Percentiles rank a stretch among this genome's conserved stretches.
These are phyloP conservation scores for Cymbopogon flexuosus DNA, from an alignment of 202 grass and related monocot species.

Conservation along the genomic window DNA sequence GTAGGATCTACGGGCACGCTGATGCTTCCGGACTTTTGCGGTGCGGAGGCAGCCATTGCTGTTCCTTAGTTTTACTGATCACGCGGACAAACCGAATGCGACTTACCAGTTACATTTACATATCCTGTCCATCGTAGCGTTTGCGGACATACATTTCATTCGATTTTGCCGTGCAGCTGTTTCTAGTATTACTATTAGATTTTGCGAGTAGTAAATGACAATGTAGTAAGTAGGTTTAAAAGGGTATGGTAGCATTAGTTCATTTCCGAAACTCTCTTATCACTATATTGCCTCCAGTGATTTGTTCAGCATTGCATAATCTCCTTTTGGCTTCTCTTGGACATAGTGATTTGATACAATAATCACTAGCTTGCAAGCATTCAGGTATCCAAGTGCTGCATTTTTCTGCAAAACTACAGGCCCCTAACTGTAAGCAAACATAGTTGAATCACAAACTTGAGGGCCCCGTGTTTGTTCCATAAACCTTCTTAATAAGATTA, in stretches of 20 bases:
- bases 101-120: not conserved
- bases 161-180: not conserved
- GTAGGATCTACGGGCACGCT: slow-evolving; percentile 1
- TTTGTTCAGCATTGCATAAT: not conserved
- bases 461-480: not conserved
- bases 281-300: not conserved
- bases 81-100: not conserved
- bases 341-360: not conserved
- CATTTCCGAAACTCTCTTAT: not conserved
- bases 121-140: not conserved
- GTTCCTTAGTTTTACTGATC: not conserved
- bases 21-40: not conserved
- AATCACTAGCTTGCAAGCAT: not conserved
- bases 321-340: not conserved
- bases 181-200: not conserved
- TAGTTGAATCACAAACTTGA: not conserved
- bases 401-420: not conserved
- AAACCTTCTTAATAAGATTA: not conserved
- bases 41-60: not conserved
- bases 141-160: not conserved
- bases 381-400: not conserved
- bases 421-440: not conserved
- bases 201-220: not conserved
- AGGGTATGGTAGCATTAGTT: not conserved
- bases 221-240: not conserved